Conservation (phyloP, 2,329 filamentous ascomycete genomes). For the Harringtonia lauricola region DNA sequence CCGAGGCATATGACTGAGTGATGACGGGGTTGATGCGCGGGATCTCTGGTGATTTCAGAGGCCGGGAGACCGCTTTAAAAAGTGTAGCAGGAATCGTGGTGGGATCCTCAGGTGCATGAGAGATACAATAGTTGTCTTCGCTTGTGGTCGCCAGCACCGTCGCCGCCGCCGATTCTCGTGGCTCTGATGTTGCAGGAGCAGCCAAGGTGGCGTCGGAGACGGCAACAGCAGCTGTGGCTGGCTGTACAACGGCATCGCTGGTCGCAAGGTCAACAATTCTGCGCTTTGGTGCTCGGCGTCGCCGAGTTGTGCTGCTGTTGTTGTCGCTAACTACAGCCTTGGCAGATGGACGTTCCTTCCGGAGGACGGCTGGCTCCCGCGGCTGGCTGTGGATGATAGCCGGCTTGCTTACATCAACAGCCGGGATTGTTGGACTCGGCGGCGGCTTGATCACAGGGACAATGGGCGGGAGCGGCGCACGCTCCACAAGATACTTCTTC, state of each 20-base stretch:
- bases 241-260: slow-evolving; percentile 22
- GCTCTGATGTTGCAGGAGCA: slow-evolving; percentile 3
- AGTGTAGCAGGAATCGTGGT: slow-evolving; percentile 19
- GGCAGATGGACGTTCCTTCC: slow-evolving; percentile 46
- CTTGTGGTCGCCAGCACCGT: slow-evolving; percentile 1
- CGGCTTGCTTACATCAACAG: slow-evolving; percentile 58
- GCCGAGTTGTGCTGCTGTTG: slow-evolving; percentile 47
- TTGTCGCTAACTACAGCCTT: slow-evolving; percentile 46
- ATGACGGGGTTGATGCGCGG: slow-evolving; percentile 27
- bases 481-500: slow-evolving; percentile 72
- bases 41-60: slow-evolving; percentile 16
- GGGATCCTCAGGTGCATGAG: slow-evolving; percentile 25
- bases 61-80: slow-evolving; percentile 10
- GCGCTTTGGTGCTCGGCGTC: slow-evolving; percentile 48
- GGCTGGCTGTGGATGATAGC: slow-evolving; percentile 43
- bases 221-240: neutral
- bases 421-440: slow-evolving; percentile 44
- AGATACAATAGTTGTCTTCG: slow-evolving; percentile 32
- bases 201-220: slow-evolving; percentile 8
- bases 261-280: slow-evolving; percentile 55
- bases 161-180: neutral
- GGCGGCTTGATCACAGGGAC: slow-evolving; percentile 68
- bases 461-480: slow-evolving; percentile 62
- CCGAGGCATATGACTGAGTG: slow-evolving; percentile 21
- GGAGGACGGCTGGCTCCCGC: slow-evolving; percentile 39